Base-by-base conservation (phyloP, 176 grass and related monocot genomes). In the Avena eriantha region DNA sequence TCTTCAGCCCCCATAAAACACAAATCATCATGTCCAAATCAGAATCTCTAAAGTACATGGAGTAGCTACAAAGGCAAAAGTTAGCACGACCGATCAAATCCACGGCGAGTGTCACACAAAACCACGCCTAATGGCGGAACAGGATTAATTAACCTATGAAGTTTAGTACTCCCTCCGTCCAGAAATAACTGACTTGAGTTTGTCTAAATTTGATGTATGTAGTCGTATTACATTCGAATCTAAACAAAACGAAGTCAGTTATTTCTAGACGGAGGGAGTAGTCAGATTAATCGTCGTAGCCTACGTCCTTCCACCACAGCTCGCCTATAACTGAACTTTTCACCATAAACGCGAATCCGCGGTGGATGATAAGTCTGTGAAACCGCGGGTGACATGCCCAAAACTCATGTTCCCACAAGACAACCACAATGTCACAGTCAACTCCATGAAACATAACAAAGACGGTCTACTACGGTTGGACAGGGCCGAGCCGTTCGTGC, bases 351-450 rank as follows among this genome's bases (percentile, higher is more conserved):
- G 11, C 39, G 69, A 73, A 73, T 22, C 69, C 69, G 69, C 39
- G 69, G 21, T 47, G 1, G 69, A 46, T 72, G 8, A 13, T 16
- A 43, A 43, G 69, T 72, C 45, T 22, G n/a, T n/a, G 69, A 73
- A 73, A 73, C 69, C 69, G 69, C 69, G 69, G 69, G 69, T 72
- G 69, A 14, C 69, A 72, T 72, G 29, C 69, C 39, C 6, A 41
- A 8, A n/a, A 19, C 57, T 24, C 24, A 4, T 15, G 35, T 8
- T 41, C 39, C 39, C 39, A 41, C 39, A 41, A 41, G 39, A 41
- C 39, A 41, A 41, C 39, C 39, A 41, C 39, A 41, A 41, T 41
- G 15, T 46, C 60, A 26, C 7, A 15, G 73, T 80, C 57, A 47
- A 63, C 78, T 47, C 14, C 13, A 47, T 13, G 68, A 3, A 71